Base-by-base conservation (phyloP, 192 early-diverging fungal species). In the Irineochytrium annulatum region DNA sequence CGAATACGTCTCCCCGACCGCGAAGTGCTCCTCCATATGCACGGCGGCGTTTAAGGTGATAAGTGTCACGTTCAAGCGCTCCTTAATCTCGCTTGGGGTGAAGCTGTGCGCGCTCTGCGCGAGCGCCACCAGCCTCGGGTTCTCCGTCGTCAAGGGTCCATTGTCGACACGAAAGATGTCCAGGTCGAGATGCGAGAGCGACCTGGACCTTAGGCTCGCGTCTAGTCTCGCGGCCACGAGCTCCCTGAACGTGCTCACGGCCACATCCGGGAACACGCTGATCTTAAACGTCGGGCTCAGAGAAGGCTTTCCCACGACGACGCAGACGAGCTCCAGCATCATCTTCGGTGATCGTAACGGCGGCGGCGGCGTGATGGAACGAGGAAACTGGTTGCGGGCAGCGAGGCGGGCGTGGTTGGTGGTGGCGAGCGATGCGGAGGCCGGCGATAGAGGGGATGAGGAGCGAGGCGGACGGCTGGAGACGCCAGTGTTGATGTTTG, bases 231-330 rank as follows among this genome's bases (percentile, higher is more conserved):
- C 22, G 24, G 11, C 46, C 11, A 49, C 46, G 6, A 49, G 46
- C 46, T 49, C 46, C 8, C 46, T 14, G 22, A 49, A 49, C 17
- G 46, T 49, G 11, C 17, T 6, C 11, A 49, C 22, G 24, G 46
- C 8, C 6, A 49, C 46, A 22, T 49, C 46, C 11, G 46, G 46
- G 24, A 49, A 22, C 17, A 22, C 46, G 46, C 46, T 49, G 46
- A 49, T 24, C 6, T 14, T 49, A 24, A 49, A 49, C 17, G 46
- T 14, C 6, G 46, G 46, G 8, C 13, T 20, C 17, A 49, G 46
- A 24, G 46, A 8, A 24, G 46, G 46, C 46, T 49, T 49, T 8
- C 46, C 46, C 11, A 49, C 46, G 24, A 49, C 46, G 46, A 49
- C 26, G 46, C 46, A 49, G 8, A 49, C 46, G 5, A 49, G 46